A percentile compares a stretch with the other conserved stretches of the same genome.
Evolutionary conservation across 495 filamentous ascomycete species (phyloP).

Genomic region (Filosporella fistucella): DNA sequence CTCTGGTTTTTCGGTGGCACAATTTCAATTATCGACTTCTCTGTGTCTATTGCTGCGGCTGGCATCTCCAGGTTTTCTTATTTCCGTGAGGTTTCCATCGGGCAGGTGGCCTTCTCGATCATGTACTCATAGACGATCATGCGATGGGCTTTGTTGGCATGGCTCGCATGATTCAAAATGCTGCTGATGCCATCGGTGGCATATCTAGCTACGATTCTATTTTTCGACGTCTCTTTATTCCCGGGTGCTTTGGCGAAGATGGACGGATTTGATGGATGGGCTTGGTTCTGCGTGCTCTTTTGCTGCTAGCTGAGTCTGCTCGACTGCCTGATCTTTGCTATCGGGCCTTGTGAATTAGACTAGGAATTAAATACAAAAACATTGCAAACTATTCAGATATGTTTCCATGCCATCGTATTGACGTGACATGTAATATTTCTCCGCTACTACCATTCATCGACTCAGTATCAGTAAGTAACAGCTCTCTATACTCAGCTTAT

Average conservation of each 20-base stretch:
- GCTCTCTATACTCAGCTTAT: too few relatives aligned
- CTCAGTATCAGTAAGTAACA: too few relatives aligned
- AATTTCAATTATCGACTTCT: constrained; percentile 13
- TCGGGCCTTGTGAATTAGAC: constrained; percentile 10
- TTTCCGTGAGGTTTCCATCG: not conserved
- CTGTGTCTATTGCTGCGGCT: constrained; percentile 11
- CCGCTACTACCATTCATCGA: too few relatives aligned
- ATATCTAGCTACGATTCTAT: constrained; percentile 1
- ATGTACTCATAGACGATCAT: constrained; percentile 25
- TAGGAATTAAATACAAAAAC: constrained; percentile 22
- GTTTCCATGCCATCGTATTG: too few relatives aligned
- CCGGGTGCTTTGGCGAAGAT: not conserved
- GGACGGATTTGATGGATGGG: not conserved
- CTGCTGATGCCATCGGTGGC: not conserved
- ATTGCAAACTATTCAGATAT: constrained; percentile 20
- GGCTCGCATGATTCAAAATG: not conserved
- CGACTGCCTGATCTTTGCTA: constrained; percentile 7
- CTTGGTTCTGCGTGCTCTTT: constrained; percentile 4
- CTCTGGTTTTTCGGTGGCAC: constrained; percentile 13
- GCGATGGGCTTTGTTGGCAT: constrained; percentile 15
- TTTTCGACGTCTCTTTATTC: constrained; percentile 11
- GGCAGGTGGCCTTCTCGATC: constrained; percentile 6
- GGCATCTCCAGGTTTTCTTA: constrained; percentile 8
- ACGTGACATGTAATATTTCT: too few relatives aligned
- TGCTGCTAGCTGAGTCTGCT: not conserved